These are phyloP conservation scores for Brassica cretica DNA, from an alignment of 345 rosid genomes.

Conservation along the genomic window DNA sequence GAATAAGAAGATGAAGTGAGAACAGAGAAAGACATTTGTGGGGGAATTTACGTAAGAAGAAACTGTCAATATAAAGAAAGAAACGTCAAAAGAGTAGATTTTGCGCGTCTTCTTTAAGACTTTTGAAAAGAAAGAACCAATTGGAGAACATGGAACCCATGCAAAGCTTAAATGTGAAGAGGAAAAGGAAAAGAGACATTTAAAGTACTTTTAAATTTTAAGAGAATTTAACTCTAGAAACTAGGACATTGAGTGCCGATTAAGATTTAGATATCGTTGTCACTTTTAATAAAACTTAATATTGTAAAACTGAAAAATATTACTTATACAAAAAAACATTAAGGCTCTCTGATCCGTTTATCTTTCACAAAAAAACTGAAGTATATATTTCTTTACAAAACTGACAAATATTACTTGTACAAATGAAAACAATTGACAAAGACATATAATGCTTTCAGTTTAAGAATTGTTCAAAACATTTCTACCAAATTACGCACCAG, in stretches of 20 bases:
- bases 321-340: background rate
- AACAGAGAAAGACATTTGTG: conserved; percentile 32
- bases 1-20: conserved; percentile 22
- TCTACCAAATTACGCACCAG: background rate
- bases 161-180: conserved; percentile 26
- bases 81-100: conserved; percentile 36
- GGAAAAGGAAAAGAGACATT: conserved; percentile 10
- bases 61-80: conserved; percentile 24
- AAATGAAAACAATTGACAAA: background rate
- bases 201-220: background rate
- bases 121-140: conserved; percentile 42
- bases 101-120: conserved; percentile 32
- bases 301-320: too few relatives aligned
- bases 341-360: background rate
- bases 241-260: background rate
- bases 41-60: conserved; percentile 26
- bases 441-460: background rate
- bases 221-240: background rate
- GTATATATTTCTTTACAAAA: too few relatives aligned
- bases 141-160: conserved; percentile 37
- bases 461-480: background rate
- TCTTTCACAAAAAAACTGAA: background rate
- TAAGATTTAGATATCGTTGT: background rate
- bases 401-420: background rate
- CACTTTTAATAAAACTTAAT: background rate